Percentiles rank a stretch among this genome's conserved stretches.
These are phyloP conservation scores for Aspergillus hancockii DNA, from an alignment of 495 filamentous ascomycete genomes.

Conservation along the genomic window DNA sequence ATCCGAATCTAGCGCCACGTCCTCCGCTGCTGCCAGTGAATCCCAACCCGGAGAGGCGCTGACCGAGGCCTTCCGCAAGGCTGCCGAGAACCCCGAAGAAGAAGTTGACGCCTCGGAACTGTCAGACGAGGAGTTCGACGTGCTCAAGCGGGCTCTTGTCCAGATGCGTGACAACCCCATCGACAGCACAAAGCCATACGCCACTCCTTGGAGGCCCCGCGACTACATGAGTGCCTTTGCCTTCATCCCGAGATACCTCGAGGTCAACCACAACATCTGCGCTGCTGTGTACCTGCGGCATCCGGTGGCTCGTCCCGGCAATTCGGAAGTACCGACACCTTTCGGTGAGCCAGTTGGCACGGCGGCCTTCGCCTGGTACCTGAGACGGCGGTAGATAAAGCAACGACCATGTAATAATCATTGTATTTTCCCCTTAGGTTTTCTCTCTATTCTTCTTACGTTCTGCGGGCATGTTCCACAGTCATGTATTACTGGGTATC, in stretches of 20 bases:
- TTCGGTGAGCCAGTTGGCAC: constrained; percentile 64
- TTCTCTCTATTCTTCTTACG: constrained; percentile 19
- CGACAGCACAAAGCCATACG: constrained; percentile 79
- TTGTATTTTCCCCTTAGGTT: constrained; percentile 17
- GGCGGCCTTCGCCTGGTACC: constrained; percentile 90
- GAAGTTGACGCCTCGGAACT: constrained; percentile 44
- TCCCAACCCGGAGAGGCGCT: constrained; percentile 33
- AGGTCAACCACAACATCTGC: constrained; percentile 96
- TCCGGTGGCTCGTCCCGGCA: constrained; percentile 88
- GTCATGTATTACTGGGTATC: constrained; percentile 43
- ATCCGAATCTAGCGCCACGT: constrained; percentile 9
- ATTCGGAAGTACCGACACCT: constrained; percentile 86
- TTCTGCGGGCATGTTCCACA: constrained; percentile 24
- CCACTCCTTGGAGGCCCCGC: constrained; percentile 87
- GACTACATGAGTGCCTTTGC: constrained; percentile 88
- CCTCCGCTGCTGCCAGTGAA: constrained; percentile 15
- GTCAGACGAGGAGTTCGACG: constrained; percentile 40
- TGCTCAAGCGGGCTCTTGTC: constrained; percentile 49
- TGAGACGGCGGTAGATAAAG: constrained; percentile 66
- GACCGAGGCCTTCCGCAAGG: constrained; percentile 45
- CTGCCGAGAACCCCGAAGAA: constrained; percentile 36
- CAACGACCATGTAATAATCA: constrained; percentile 11
- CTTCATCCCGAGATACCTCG: constrained; percentile 91
- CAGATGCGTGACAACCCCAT: constrained; percentile 69
- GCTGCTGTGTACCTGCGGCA: constrained; percentile 93